phyloP scores from a whole-genome alignment of 202 grass and related monocot species.

The Brachypodium distachyon region DNA sequence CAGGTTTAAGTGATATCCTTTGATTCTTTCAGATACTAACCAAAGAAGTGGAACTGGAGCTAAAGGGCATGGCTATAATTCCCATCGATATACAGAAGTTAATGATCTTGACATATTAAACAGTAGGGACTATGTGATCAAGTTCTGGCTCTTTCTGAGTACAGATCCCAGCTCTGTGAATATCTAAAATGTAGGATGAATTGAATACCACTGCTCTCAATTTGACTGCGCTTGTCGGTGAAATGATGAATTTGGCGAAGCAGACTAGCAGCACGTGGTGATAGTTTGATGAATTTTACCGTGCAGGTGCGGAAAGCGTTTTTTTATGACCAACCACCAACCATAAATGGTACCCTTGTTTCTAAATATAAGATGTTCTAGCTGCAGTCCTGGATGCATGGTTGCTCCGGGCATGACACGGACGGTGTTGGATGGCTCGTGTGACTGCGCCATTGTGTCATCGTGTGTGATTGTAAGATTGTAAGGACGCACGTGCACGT shows the following conservation, averaged over 20 bases:
- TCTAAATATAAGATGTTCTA: no score
- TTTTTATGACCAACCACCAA: no score
- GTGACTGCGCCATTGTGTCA: no score
- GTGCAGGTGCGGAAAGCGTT: no score
- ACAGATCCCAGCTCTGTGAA: slow-evolving; percentile 75
- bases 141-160: slow-evolving; percentile 88
- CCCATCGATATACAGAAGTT: slow-evolving; percentile 99
- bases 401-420: no score
- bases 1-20: not conserved
- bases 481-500: no score
- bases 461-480: no score
- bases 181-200: slow-evolving; percentile 84
- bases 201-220: slow-evolving; percentile 88
- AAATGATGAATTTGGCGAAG: slow-evolving; percentile 89
- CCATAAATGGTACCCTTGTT: no score
- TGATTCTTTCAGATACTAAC: slow-evolving; percentile 49
- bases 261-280: slow-evolving; percentile 74
- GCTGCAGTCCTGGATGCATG: no score
- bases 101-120: slow-evolving; percentile 76
- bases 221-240: slow-evolving; percentile 81
- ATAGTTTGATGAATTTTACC: slow-evolving; percentile 92
- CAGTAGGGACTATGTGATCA: slow-evolving; percentile 86
- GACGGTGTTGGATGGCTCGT: no score
- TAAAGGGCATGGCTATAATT: slow-evolving; percentile 77
- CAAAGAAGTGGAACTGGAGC: slow-evolving; percentile 60